Evolutionary conservation across 2,329 filamentous ascomycete species (phyloP).

Genomic region (Chrysosporium queenslandicum): DNA sequence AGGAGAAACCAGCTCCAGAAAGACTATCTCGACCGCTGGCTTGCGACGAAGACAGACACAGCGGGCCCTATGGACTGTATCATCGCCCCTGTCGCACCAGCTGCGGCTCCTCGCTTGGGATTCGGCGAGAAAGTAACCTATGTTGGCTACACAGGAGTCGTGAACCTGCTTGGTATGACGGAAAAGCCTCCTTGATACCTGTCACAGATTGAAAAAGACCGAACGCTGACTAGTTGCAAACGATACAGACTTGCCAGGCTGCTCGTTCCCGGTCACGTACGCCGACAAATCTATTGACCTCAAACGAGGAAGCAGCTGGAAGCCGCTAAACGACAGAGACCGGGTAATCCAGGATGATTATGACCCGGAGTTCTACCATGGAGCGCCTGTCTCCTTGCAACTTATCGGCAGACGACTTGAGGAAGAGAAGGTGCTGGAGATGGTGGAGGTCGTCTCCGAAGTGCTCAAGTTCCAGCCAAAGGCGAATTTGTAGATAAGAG

Average conservation of each 20-base stretch:
- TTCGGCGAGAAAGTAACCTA: constrained; percentile 21
- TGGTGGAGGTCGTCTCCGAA: constrained; percentile 30
- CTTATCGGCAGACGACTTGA: constrained; percentile 23
- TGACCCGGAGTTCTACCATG: constrained; percentile 25
- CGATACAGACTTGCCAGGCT: constrained; percentile 22
- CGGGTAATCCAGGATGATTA: constrained; percentile 23
- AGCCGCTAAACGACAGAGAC: constrained; percentile 22
- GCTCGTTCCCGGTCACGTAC: constrained; percentile 19
- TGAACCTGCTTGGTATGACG: constrained; percentile 23
- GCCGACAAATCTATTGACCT: constrained; percentile 18
- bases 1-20: constrained; percentile 22
- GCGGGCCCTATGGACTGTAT: constrained; percentile 18
- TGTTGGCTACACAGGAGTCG: constrained; percentile 24
- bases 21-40: constrained; percentile 19
- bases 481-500: constrained; percentile 1
- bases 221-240: constrained; percentile 11
- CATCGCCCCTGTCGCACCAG: constrained; percentile 16
- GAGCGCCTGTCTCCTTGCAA: constrained; percentile 25
- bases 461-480: constrained; percentile 14
- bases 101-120: constrained; percentile 18
- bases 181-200: neutral
- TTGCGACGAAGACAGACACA: constrained; percentile 16
- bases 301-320: constrained; percentile 24
- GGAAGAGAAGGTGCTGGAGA: constrained; percentile 30
- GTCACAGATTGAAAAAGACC: neutral